These are phyloP conservation scores for Crithidia acanthocephali DNA, from an alignment of 208 protist genomes.

Conservation along the genomic window DNA sequence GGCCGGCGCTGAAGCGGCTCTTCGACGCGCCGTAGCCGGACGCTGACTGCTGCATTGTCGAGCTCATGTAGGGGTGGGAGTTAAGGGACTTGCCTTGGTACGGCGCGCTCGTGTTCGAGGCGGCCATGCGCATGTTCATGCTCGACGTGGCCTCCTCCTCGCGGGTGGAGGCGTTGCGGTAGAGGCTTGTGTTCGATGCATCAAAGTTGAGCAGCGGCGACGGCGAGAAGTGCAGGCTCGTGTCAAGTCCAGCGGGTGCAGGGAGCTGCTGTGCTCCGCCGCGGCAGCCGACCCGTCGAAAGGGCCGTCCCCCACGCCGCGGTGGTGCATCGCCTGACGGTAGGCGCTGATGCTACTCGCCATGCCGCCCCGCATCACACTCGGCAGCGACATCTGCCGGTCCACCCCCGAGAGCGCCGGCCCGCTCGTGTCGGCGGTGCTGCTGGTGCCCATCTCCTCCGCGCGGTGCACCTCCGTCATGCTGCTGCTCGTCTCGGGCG, in stretches of 20 bases:
- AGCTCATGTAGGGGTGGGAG: conserved; percentile 22
- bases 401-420: not conserved
- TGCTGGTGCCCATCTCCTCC: conserved; percentile 21
- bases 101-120: conserved; percentile 16
- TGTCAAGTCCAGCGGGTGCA: conserved; percentile 41
- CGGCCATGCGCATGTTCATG: conserved; percentile 13
- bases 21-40: conserved; percentile 3
- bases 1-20: conserved; percentile 13
- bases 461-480: conserved; percentile 6
- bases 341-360: conserved; percentile 5
- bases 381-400: not conserved
- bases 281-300: conserved; percentile 2
- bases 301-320: not conserved
- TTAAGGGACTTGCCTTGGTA: conserved; percentile 14
- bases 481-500: conserved; percentile 25
- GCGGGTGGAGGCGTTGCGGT: conserved; percentile 27
- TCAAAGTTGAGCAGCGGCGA: conserved; percentile 40
- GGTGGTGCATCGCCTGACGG: conserved; percentile 17
- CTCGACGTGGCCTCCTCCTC: conserved; percentile 28
- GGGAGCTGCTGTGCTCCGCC: conserved; percentile 14
- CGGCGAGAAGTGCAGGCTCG: conserved; percentile 40
- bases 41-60: conserved; percentile 5
- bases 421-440: not conserved
- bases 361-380: not conserved
- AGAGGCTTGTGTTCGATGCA: conserved; percentile 33